phyloP scores from a whole-genome alignment of 441 rosid genomes.

The Dalechampia spathulata region DNA sequence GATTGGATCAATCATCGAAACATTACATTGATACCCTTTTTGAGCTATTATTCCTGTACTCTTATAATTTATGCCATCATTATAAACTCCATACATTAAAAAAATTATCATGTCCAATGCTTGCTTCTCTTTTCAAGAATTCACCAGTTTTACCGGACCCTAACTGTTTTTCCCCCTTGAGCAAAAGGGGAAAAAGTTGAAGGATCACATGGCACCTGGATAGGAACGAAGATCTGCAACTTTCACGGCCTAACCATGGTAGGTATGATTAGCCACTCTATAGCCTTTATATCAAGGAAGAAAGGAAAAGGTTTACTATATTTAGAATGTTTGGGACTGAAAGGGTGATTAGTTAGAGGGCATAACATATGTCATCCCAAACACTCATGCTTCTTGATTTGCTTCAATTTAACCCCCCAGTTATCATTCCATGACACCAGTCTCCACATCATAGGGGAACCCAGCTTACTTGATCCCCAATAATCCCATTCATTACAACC shows the following conservation, averaged over 20 bases:
- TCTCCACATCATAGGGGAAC: constrained; percentile 16
- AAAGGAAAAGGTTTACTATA: constrained; percentile 1
- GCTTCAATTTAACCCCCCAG: constrained; percentile 12
- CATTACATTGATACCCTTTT: no score
- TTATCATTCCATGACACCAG: constrained; percentile 17
- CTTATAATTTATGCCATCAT: no score
- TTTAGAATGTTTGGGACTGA: not conserved
- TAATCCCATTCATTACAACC: constrained; percentile 4
- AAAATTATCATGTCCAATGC: no score
- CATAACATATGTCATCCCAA: not conserved
- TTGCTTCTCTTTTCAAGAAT: no score
- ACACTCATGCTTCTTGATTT: not conserved
- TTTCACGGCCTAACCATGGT: not conserved
- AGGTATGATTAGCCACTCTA: not conserved
- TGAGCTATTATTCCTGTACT: no score
- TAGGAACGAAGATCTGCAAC: not conserved
- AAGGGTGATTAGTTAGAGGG: not conserved
- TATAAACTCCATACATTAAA: no score
- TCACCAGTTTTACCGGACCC: no score
- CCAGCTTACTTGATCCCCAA: constrained; percentile 12
- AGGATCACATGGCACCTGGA: not conserved
- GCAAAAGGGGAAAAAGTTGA: no score
- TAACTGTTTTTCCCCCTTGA: no score
- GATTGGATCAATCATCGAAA: no score
- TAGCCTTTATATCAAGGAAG: not conserved